These are phyloP conservation scores for Didymella keratinophila DNA, from an alignment of 2,329 filamentous ascomycete genomes.

Conservation along the genomic window DNA sequence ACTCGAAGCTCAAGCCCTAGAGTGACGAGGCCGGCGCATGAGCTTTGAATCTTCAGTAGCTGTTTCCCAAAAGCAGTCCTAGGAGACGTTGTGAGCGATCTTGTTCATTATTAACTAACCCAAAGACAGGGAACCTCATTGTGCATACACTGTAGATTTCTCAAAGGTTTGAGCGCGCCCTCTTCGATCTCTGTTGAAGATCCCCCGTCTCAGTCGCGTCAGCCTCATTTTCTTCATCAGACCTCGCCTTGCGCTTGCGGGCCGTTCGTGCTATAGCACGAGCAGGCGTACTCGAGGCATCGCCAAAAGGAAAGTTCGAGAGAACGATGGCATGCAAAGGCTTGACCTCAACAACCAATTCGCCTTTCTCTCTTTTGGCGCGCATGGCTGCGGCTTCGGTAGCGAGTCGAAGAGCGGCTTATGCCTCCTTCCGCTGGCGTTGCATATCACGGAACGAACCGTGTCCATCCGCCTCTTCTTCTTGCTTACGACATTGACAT, in stretches of 20 bases:
- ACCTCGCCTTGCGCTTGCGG: neutral
- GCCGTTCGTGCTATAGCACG: too few relatives aligned
- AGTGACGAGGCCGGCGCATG: too few relatives aligned
- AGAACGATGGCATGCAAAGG: neutral
- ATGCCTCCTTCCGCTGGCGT: neutral
- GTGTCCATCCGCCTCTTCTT: neutral
- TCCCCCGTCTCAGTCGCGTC: neutral
- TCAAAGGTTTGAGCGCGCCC: neutral
- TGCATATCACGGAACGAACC: neutral
- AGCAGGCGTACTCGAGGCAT: neutral
- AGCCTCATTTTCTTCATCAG: neutral
- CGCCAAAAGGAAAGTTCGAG: neutral
- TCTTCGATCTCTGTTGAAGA: neutral
- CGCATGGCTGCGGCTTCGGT: neutral
- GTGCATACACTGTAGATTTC: neutral
- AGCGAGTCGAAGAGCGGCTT: neutral
- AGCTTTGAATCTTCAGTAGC: neutral
- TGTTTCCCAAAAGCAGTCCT: neutral
- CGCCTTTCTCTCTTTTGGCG: neutral
- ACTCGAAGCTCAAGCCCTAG: neutral
- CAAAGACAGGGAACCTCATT: neutral
- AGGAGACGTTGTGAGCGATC: neutral
- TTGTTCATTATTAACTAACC: neutral
- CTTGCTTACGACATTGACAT: neutral
- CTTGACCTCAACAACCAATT: neutral